These are phyloP conservation scores for Neurospora sp. DNA, from an alignment of 2,329 filamentous ascomycete genomes.

Conservation along the genomic window DNA sequence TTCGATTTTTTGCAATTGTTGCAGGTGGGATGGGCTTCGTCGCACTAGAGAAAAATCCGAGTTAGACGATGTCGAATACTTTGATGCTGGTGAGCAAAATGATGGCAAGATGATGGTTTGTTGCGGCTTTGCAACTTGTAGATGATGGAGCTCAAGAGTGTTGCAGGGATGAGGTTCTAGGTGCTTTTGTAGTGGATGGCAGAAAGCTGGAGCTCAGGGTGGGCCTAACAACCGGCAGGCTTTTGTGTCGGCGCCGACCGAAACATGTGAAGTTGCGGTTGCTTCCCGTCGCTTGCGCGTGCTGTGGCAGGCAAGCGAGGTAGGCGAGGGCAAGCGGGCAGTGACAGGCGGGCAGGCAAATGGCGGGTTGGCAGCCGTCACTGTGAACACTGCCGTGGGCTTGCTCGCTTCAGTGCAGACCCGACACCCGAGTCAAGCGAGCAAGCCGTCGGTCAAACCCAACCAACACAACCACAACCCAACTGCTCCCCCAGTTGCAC, in stretches of 20 bases:
- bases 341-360: not conserved
- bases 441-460: constrained; percentile 17
- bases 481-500: not conserved
- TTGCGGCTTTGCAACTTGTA: not conserved
- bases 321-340: not conserved
- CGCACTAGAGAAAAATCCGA: constrained; percentile 53
- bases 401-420: constrained; percentile 27
- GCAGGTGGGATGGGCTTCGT: constrained; percentile 89
- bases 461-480: constrained; percentile 3
- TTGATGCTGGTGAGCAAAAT: not conserved
- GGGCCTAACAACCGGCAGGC: not conserved
- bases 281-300: not conserved
- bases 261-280: not conserved
- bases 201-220: not conserved
- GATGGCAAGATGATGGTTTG: not conserved
- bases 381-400: constrained; percentile 6
- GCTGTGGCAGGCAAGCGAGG: not conserved
- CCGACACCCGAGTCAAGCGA: constrained; percentile 10
- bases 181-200: not conserved
- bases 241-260: not conserved
- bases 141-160: not conserved
- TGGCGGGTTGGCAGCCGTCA: not conserved
- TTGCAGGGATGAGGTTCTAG: not conserved
- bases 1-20: constrained; percentile 85
- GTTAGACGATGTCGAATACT: not conserved